phyloP scores from a whole-genome alignment of 2,329 filamentous ascomycete species.

The Alternaria angustiovoidea region DNA sequence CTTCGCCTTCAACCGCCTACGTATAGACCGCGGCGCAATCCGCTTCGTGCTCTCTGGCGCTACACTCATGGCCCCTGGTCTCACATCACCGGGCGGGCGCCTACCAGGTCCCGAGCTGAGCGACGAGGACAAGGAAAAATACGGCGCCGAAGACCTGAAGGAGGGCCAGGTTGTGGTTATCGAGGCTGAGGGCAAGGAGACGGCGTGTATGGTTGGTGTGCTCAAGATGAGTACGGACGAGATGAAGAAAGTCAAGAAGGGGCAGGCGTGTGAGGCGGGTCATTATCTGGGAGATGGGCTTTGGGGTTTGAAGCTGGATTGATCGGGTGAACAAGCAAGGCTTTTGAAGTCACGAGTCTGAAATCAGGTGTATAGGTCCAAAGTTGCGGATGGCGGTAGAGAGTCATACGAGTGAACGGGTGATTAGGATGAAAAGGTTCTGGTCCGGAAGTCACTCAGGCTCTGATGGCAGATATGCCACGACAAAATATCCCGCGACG shows the following conservation, averaged over 20 bases:
- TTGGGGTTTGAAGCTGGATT: constrained; percentile 75
- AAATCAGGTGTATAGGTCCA: neutral
- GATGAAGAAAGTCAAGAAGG: constrained; percentile 94
- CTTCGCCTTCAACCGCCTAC: constrained; percentile 79
- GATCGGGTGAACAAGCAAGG: constrained; percentile 28
- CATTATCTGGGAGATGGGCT: constrained; percentile 95
- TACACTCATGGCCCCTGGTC: constrained; percentile 92
- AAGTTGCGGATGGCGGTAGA: neutral
- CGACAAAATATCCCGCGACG: neutral
- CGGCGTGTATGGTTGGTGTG: constrained; percentile 87
- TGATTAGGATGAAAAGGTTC: neutral
- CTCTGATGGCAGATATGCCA: neutral
- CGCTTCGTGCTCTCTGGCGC: constrained; percentile 94
- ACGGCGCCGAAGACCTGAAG: constrained; percentile 72
- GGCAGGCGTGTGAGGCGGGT: constrained; percentile 89
- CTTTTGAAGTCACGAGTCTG: neutral
- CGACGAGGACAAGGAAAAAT: constrained; percentile 52
- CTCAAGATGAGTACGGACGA: constrained; percentile 87
- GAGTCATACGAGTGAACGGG: neutral
- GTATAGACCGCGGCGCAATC: constrained; percentile 95
- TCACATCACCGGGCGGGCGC: constrained; percentile 83
- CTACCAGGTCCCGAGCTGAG: constrained; percentile 66
- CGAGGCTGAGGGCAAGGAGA: constrained; percentile 90
- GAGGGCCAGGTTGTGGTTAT: constrained; percentile 88
- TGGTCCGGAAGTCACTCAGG: neutral